A percentile compares a stretch with the other conserved stretches of the same genome.
phyloP scores from a whole-genome alignment of 2,329 filamentous ascomycete species.

The Plectosphaerella plurivora region DNA sequence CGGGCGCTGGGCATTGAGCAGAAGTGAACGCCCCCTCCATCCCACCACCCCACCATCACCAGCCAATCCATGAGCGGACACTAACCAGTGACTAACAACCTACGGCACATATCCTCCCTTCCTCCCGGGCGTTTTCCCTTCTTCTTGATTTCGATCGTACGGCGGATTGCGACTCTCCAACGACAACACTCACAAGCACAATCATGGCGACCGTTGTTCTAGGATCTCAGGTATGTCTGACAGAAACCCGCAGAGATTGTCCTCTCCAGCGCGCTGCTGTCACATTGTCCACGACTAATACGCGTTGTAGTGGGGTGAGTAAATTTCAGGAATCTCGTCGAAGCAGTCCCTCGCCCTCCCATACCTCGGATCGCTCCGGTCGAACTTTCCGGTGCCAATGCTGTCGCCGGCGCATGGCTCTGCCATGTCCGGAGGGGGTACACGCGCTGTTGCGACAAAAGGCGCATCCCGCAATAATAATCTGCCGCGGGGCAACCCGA shows the following conservation, averaged over 20 bases:
- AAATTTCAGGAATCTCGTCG: neutral
- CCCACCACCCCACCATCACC: neutral
- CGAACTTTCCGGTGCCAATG: neutral
- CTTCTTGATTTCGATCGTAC: neutral
- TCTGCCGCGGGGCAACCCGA: neutral
- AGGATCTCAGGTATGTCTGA: neutral
- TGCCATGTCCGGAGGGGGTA: neutral
- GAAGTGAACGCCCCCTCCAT: too few relatives aligned
- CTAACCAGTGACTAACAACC: neutral
- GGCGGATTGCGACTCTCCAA: neutral
- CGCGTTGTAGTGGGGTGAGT: neutral
- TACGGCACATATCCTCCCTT: neutral
- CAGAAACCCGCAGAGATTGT: too few relatives aligned
- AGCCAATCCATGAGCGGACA: neutral
- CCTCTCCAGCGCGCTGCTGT: too few relatives aligned
- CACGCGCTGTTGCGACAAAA: too few relatives aligned
- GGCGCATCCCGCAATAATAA: neutral
- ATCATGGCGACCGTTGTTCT: neutral
- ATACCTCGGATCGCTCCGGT: neutral
- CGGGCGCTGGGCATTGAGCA: too few relatives aligned
- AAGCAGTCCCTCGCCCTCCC: neutral
- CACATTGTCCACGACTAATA: neutral
- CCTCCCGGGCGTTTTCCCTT: neutral
- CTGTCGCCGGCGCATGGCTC: too few relatives aligned
- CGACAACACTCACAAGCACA: neutral